Percentiles rank a stretch among this genome's conserved stretches.
phyloP scores from a whole-genome alignment of 768 basidiomycete species.

The Lactarius evosmus region DNA sequence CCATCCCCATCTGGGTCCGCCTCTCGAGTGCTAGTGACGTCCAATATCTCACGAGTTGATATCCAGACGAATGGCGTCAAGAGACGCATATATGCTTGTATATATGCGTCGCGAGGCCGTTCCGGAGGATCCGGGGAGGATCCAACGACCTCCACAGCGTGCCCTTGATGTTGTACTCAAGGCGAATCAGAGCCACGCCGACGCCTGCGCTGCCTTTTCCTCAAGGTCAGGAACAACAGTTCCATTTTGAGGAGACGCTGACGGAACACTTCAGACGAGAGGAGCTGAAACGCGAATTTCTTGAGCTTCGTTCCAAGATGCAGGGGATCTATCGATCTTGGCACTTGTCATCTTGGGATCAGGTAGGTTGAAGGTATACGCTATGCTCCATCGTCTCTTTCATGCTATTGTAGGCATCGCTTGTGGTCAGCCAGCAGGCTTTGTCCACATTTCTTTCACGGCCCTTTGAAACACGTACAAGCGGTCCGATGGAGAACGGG shows the following conservation, averaged over 20 bases:
- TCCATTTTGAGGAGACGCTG: constrained; percentile 1
- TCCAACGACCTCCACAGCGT: constrained; percentile 49
- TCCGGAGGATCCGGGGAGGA: constrained; percentile 4
- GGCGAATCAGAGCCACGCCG: constrained; percentile 55
- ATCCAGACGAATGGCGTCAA: constrained; percentile 54
- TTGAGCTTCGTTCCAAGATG: constrained; percentile 50
- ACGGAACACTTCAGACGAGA: constrained; percentile 40
- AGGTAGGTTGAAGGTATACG: constrained; percentile 40
- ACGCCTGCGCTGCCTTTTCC: constrained; percentile 48
- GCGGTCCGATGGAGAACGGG: neutral
- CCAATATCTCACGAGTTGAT: neutral
- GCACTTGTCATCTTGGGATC: constrained; percentile 46
- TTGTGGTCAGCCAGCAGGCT: constrained; percentile 58
- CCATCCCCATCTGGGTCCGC: constrained; percentile 17
- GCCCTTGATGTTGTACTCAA: constrained; percentile 52
- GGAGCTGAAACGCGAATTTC: constrained; percentile 44
- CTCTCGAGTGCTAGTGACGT: neutral
- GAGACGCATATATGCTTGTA: constrained; percentile 94
- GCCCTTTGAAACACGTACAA: constrained; percentile 10
- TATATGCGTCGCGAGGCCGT: constrained; percentile 50
- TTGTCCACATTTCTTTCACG: constrained; percentile 45
- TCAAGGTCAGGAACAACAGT: constrained; percentile 41
- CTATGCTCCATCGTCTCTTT: neutral
- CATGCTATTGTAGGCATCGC: constrained; percentile 43
- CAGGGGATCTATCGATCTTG: constrained; percentile 61